Percentiles rank a stretch among this genome's conserved stretches.
phyloP scores from a whole-genome alignment of 78 protist species.

The Cyanophora paradoxa region DNA sequence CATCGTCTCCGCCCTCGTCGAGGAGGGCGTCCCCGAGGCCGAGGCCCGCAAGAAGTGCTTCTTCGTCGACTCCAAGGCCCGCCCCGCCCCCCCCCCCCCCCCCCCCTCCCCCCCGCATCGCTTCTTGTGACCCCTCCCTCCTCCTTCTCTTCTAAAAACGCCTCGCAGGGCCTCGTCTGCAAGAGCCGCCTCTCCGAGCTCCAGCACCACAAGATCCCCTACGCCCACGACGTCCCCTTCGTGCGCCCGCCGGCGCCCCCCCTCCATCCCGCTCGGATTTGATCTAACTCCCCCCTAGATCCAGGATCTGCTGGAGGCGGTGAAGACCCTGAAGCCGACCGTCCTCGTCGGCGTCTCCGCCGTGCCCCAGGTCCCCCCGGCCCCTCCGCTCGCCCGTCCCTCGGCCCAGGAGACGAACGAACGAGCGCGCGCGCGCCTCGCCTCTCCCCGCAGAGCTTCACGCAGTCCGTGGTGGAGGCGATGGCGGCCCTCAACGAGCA shows the following conservation, averaged over 20 bases:
- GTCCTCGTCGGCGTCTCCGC: conserved; percentile 81
- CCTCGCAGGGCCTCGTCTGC: neutral
- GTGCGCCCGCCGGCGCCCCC: too few relatives aligned
- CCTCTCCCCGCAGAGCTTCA: too few relatives aligned
- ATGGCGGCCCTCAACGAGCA: conserved; percentile 36
- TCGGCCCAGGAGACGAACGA: too few relatives aligned
- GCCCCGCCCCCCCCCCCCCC: conserved; percentile 1
- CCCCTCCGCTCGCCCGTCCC: too few relatives aligned
- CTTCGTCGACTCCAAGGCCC: conserved; percentile 10
- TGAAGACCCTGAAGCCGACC: neutral
- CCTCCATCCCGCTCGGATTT: too few relatives aligned
- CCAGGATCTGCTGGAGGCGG: neutral
- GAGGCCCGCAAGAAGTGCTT: conserved; percentile 8
- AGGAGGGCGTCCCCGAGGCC: conserved; percentile 3
- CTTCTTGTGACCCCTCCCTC: too few relatives aligned
- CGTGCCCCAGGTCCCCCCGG: conserved; percentile 38
- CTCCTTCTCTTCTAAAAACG: neutral
- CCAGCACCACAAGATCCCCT: conserved; percentile 20
- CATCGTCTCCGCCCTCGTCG: conserved; percentile 10
- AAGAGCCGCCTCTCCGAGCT: neutral
- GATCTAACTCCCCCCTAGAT: conserved; percentile 3
- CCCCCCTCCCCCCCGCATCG: too few relatives aligned
- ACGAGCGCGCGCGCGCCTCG: too few relatives aligned
- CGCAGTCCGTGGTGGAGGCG: conserved; percentile 55
- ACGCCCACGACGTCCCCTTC: conserved; percentile 23